Conservation (phyloP, 2,329 filamentous ascomycete genomes). For the Paracamarosporium sp. region DNA sequence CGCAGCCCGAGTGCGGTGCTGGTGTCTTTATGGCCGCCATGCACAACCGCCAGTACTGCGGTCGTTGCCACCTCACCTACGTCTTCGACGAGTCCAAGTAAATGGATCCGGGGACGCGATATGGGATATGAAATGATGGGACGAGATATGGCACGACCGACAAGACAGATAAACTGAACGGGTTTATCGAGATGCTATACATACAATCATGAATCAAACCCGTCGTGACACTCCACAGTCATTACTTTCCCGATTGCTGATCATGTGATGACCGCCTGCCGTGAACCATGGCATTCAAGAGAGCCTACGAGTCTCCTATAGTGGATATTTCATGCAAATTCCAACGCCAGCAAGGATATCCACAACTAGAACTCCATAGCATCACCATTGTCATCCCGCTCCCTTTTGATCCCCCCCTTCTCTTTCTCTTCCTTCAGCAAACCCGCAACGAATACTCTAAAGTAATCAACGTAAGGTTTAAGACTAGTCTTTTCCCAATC, state of each 20-base stretch:
- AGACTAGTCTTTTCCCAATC: conserved; percentile 98
- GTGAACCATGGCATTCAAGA: neutral
- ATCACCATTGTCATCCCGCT: conserved; percentile 62
- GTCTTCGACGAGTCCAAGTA: conserved; percentile 72
- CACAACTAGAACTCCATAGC: conserved; percentile 60
- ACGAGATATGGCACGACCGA: conserved; percentile 33
- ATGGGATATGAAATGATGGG: conserved; percentile 23
- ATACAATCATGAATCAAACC: conserved; percentile 36
- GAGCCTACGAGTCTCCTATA: neutral
- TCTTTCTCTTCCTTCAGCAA: conserved; percentile 76
- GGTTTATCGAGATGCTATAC: conserved; percentile 30
- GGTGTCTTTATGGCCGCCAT: conserved; percentile 99
- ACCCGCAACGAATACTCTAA: conserved; percentile 78
- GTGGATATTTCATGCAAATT: too few relatives aligned
- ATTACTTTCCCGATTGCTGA: too few relatives aligned
- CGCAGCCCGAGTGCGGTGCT: conserved; percentile 83
- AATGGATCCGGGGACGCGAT: conserved; percentile 23
- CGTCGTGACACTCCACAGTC: conserved; percentile 20
- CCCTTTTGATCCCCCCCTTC: conserved; percentile 51
- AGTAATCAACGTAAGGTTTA: conserved; percentile 90
- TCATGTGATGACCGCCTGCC: neutral
- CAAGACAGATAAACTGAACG: conserved; percentile 32
- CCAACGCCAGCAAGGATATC: neutral
- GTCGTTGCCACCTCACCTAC: conserved; percentile 74
- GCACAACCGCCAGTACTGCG: conserved; percentile 99